These are phyloP conservation scores for Botryotinia globosa DNA, from an alignment of 2,329 filamentous ascomycete genomes.

Conservation along the genomic window DNA sequence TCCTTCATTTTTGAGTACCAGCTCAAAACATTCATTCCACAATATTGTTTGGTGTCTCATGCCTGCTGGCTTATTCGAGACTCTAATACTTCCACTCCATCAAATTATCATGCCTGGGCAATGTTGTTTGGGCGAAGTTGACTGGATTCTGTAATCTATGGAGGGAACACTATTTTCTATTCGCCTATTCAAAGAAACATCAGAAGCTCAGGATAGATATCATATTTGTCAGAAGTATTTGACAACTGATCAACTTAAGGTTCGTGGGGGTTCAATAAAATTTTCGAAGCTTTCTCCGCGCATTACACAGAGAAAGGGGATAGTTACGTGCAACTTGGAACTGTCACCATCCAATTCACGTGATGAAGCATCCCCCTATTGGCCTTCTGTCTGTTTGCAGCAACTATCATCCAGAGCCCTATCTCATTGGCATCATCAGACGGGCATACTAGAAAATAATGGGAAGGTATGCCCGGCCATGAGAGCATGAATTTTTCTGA, in stretches of 20 bases:
- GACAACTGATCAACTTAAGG: neutral
- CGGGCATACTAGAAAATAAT: neutral
- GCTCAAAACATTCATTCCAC: neutral
- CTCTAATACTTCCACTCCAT: neutral
- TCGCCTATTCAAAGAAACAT: neutral
- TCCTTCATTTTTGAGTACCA: neutral
- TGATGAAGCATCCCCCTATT: neutral
- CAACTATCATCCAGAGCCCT: neutral
- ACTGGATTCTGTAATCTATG: neutral
- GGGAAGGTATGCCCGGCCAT: neutral
- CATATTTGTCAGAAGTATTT: constrained; percentile 6
- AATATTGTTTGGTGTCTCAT: neutral
- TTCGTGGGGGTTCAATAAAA: neutral
- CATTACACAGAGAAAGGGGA: neutral
- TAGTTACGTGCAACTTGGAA: neutral
- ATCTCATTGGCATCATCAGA: neutral
- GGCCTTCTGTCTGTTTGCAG: neutral
- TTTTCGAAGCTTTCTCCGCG: neutral
- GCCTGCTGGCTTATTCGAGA: neutral
- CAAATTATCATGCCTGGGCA: neutral
- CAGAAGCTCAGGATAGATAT: neutral
- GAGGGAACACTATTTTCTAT: neutral
- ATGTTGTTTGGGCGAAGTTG: neutral
- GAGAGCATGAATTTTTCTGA: neutral
- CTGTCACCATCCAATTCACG: neutral